phyloP scores from a whole-genome alignment of 2,329 filamentous ascomycete species.

The Furcasterigmium sp. region DNA sequence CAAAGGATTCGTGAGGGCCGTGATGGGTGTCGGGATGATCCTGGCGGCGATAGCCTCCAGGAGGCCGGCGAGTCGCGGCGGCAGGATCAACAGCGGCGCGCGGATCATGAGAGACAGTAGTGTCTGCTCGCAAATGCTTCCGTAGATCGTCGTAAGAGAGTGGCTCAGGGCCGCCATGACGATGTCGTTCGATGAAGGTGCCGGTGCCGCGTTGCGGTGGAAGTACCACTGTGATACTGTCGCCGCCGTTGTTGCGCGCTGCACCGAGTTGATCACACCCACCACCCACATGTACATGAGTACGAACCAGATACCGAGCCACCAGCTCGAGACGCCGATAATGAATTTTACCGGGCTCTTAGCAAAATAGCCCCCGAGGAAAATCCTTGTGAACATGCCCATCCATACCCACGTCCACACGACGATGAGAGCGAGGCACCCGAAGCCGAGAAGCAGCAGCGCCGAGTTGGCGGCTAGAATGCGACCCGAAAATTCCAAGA shows the following conservation, averaged over 20 bases:
- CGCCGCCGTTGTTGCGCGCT: conserved; percentile 86
- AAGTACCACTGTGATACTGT: conserved; percentile 99
- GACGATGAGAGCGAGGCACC: conserved; percentile 68
- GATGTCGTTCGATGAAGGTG: conserved; percentile 72
- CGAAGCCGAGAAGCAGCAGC: conserved; percentile 77
- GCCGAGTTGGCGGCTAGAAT: conserved; percentile 83
- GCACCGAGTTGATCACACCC: conserved; percentile 79
- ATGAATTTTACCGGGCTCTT: conserved; percentile 61
- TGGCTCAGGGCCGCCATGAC: conserved; percentile 80
- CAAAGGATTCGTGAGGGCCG: conserved; percentile 82
- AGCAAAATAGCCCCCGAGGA: conserved; percentile 83
- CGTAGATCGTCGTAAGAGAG: conserved; percentile 80
- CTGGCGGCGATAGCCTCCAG: conserved; percentile 72
- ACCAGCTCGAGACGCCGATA: conserved; percentile 87
- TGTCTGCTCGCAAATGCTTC: conserved; percentile 85
- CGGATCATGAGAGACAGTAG: conserved; percentile 75
- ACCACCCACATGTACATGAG: conserved; percentile 95
- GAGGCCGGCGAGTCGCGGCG: conserved; percentile 58
- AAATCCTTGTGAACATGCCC: conserved; percentile 91
- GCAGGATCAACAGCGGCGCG: conserved; percentile 79
- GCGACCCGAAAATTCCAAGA: conserved; percentile 86
- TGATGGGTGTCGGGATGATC: conserved; percentile 78
- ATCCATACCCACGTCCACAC: conserved; percentile 96
- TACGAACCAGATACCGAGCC: conserved; percentile 88
- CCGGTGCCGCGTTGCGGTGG: conserved; percentile 77